Evolutionary conservation across 2,329 filamentous ascomycete genomes (phyloP), one percentile per base, ranked within the genome.

Genomic region (Westerdykella sp.): DNA sequence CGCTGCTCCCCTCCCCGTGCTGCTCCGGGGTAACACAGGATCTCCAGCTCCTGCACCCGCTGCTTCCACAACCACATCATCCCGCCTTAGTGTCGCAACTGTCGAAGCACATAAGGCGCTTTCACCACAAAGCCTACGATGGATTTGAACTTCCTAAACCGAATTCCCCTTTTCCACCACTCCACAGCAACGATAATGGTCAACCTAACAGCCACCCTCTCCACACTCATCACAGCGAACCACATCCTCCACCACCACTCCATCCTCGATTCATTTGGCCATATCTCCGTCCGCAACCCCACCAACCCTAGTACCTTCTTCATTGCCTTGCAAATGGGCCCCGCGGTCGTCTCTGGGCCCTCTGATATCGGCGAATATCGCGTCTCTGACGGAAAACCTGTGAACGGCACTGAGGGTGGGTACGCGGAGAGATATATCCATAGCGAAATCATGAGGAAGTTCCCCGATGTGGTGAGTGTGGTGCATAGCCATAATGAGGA

Each of bases 281-380:
- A 78, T 44, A 56, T 78, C n/a, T 75, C 73, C 9, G 60, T 74
- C 28, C 66, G 75, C 3, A 69, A 76, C 44, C 73, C 74, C 0
- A 44, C 48, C 12, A 67, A 72, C 5, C 57, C 67, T 3, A 52
- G 62, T 2, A 69, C 62, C 0, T 71, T 70, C 55, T 71, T 68
- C 56, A 57, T 72, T 22, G 61, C 67, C 11, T 49, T 59, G 15
- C 57, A 59, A 11, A 50, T 66, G 6, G 61, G 63, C 2, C 66
- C 68, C 3, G 66, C 64, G 6, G 50, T 69, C 3, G 60, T 70
- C 4, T 56, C 60, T 6, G 53, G 46, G 10, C 53, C 55, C 9
- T 42, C 55, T 7, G 68, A 71, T 42, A 50, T 71, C 9, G 56
- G 66, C 37, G 64, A 68, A 42, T 71, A 70, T 47, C 46, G 55